phyloP scores from a whole-genome alignment of 2,329 filamentous ascomycete genomes.

The Apiospora aurea region DNA sequence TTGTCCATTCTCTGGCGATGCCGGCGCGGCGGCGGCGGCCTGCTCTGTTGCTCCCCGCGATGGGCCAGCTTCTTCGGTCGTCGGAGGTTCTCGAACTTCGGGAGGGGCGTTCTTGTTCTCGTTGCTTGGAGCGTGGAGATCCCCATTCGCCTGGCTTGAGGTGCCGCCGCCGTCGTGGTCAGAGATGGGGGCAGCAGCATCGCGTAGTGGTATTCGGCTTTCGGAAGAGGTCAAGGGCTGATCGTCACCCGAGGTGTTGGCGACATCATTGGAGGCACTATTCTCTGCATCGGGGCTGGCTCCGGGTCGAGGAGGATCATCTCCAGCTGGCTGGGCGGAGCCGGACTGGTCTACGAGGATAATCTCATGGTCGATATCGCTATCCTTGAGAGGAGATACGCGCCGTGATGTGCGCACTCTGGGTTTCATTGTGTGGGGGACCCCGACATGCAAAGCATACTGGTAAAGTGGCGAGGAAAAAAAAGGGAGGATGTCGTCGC shows the following conservation, averaged over 20 bases:
- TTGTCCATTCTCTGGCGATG: conserved; percentile 24
- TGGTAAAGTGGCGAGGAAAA: conserved; percentile 27
- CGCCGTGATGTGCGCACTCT: conserved; percentile 61
- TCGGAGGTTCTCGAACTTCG: neutral
- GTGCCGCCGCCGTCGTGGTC: neutral
- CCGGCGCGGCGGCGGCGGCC: neutral
- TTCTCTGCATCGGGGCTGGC: conserved; percentile 26
- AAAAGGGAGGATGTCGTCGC: conserved; percentile 18
- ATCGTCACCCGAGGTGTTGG: conserved; percentile 23
- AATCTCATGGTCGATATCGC: conserved; percentile 76
- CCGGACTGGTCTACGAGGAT: conserved; percentile 65
- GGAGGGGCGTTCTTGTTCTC: neutral
- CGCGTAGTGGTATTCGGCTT: conserved; percentile 33
- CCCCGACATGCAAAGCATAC: conserved; percentile 35
- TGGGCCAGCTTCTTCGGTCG: conserved; percentile 38
- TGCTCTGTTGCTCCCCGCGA: neutral
- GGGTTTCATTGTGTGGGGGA: conserved; percentile 46
- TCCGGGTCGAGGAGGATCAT: neutral
- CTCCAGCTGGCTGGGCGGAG: neutral
- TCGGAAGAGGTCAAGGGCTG: conserved; percentile 35
- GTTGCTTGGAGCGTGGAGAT: neutral
- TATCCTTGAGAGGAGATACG: conserved; percentile 60
- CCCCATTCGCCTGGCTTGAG: neutral
- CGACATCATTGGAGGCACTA: conserved; percentile 22
- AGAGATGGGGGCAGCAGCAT: conserved; percentile 26